These are phyloP conservation scores for Eucalyptus brandiana DNA, from an alignment of 345 rosid genomes.

Conservation along the genomic window DNA sequence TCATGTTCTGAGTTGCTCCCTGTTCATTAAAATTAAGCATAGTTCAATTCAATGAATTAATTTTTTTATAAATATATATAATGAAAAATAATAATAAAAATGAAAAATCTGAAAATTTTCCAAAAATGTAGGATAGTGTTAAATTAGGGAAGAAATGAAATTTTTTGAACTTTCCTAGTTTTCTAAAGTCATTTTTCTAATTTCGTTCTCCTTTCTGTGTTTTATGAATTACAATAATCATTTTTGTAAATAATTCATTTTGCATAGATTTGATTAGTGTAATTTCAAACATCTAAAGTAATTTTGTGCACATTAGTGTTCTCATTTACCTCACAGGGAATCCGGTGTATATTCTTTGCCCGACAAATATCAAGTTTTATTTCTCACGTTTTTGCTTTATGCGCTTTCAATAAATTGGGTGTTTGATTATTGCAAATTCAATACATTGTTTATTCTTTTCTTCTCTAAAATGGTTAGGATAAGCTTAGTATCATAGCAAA, in stretches of 20 bases:
- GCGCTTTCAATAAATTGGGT: fast-evolving
- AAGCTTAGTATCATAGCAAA: too few species aligned
- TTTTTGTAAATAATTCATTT: too few species aligned
- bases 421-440: too few species aligned
- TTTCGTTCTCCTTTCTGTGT: fast-evolving
- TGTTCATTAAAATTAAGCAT: not conserved
- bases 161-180: not conserved
- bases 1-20: not conserved
- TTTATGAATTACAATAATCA: too few species aligned
- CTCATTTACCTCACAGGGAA: not conserved
- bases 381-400: too few species aligned
- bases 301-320: fast-evolving
- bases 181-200: not conserved
- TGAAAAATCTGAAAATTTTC: not conserved
- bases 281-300: too few species aligned
- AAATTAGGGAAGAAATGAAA: fast-evolving
- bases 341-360: not conserved
- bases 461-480: not conserved
- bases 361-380: fast-evolving
- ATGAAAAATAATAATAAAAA: too few species aligned
- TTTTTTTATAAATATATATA: too few species aligned
- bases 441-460: too few species aligned
- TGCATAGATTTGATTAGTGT: fast-evolving
- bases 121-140: not conserved
- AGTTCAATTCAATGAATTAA: fast-evolving